Conservation (phyloP, 1,139 yeast species). For the Blastobotrys elegans region DNA sequence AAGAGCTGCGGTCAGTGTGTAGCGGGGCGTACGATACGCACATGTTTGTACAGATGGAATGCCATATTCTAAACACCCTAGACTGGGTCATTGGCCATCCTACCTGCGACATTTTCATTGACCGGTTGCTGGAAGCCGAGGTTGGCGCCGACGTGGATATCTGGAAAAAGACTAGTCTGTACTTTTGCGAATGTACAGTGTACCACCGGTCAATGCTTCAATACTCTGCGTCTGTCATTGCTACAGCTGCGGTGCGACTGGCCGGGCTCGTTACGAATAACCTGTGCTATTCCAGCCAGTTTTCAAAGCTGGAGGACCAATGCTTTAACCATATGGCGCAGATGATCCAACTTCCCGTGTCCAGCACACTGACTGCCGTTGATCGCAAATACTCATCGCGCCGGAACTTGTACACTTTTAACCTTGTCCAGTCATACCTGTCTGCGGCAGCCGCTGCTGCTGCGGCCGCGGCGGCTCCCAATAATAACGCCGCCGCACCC, state of each 20-base stretch:
- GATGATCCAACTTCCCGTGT: neutral
- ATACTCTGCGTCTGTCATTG: conserved; percentile 54
- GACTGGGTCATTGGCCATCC: conserved; percentile 77
- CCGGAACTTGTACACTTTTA: neutral
- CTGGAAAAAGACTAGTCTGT: conserved; percentile 40
- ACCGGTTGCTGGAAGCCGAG: conserved; percentile 19
- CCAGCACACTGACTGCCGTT: neutral
- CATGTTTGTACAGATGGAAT: conserved; percentile 94
- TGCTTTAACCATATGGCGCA: conserved; percentile 6
- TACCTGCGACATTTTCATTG: conserved; percentile 35
- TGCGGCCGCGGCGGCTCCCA: neutral
- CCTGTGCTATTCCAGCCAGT: neutral
- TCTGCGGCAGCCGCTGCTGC: conserved; percentile 5
- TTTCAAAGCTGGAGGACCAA: neutral
- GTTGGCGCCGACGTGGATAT: neutral
- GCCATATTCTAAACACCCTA: conserved; percentile 76
- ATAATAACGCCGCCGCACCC: neutral
- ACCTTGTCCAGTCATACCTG: conserved; percentile 7
- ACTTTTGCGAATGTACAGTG: conserved; percentile 68
- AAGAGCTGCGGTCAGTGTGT: conserved; percentile 74
- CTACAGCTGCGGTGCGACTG: conserved; percentile 64
- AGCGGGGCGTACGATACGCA: conserved; percentile 80
- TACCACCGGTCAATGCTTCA: conserved; percentile 60
- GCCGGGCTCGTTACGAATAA: conserved; percentile 35
- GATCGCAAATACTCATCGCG: conserved; percentile 6